Evolutionary conservation across 2,329 filamentous ascomycete species (phyloP).

Genomic region (Gremmenia infestans): DNA sequence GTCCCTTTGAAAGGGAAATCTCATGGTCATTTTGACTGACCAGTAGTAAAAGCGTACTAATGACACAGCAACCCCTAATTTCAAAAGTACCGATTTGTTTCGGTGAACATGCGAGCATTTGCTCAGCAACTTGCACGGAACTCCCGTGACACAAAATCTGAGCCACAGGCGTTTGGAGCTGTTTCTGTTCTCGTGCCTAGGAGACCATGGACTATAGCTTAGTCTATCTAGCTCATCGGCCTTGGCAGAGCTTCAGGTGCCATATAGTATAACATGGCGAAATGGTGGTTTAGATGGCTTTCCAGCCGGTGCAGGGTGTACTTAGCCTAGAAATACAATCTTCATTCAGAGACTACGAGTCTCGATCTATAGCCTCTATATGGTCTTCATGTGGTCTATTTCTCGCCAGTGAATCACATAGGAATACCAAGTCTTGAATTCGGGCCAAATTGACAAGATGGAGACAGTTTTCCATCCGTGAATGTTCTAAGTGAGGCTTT

Average conservation of each 20-base stretch:
- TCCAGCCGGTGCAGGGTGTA: constrained; percentile 19
- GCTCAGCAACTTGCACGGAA: constrained; percentile 9
- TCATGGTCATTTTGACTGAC: background rate
- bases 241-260: constrained; percentile 13
- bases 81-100: constrained; percentile 3
- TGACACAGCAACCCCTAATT: background rate
- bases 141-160: constrained; percentile 8
- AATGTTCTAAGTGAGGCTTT: no score
- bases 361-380: constrained; percentile 7
- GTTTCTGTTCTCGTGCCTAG: background rate
- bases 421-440: background rate
- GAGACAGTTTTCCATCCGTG: no score
- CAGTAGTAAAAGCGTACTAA: constrained; percentile 3
- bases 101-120: constrained; percentile 16
- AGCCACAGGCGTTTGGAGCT: constrained; percentile 10
- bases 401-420: no score
- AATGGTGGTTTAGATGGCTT: constrained; percentile 17
- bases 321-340: constrained; percentile 24
- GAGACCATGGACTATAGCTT: background rate
- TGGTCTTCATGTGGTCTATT: background rate
- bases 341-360: constrained; percentile 25
- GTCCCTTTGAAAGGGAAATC: background rate
- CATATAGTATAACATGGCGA: constrained; percentile 9
- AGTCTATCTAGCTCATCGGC: constrained; percentile 6
- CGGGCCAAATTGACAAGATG: background rate